phyloP scores from a whole-genome alignment of 2,329 filamentous ascomycete species.

The Cyphellophora attinorum region DNA sequence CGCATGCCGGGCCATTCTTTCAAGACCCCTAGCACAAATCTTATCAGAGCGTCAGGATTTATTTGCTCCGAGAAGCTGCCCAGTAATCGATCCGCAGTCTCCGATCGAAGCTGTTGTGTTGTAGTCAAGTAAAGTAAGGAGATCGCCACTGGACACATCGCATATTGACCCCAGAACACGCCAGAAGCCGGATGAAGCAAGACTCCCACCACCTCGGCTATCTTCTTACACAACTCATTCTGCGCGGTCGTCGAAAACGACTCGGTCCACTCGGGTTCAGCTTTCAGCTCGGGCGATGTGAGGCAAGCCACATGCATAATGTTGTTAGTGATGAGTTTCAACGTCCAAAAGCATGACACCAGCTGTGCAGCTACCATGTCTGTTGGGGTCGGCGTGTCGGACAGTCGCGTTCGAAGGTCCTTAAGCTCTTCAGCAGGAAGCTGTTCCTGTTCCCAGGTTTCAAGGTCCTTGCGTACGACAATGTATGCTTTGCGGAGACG shows the following conservation, averaged over 20 bases:
- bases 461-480: background rate
- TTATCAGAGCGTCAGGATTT: background rate
- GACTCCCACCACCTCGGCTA: background rate
- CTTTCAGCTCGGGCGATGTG: background rate
- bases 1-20: too few relatives aligned
- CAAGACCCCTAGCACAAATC: background rate
- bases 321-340: background rate
- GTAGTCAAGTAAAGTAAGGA: background rate
- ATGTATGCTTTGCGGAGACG: background rate
- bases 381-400: background rate
- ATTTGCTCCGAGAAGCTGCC: background rate
- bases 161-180: background rate
- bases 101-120: background rate
- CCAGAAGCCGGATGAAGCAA: background rate
- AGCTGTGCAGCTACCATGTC: background rate
- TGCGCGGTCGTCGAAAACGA: background rate
- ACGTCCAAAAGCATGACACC: background rate
- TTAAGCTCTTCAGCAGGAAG: background rate
- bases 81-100: background rate
- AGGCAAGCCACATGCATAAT: background rate
- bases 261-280: background rate
- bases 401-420: background rate
- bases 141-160: background rate
- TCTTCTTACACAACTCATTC: background rate
- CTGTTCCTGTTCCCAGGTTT: background rate